These are phyloP conservation scores for Sutorius australiensis DNA, from an alignment of 768 basidiomycete genomes.

Conservation along the genomic window DNA sequence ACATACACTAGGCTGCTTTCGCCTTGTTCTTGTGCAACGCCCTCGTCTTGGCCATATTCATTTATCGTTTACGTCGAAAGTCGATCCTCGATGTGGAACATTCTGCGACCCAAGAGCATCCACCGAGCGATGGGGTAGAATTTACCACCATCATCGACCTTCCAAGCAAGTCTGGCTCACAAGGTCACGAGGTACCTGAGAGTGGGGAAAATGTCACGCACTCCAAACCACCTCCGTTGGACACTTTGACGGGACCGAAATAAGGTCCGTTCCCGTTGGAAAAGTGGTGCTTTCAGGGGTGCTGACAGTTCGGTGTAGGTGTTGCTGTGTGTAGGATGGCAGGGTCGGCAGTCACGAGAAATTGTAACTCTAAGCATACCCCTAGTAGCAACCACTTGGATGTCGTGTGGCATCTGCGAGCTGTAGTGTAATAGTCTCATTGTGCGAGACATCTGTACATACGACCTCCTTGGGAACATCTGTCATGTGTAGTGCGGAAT, in stretches of 20 bases:
- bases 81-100: background rate
- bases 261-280: background rate
- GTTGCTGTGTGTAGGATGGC: background rate
- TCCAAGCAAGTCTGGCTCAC: conserved; percentile 14
- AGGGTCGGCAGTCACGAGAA: too few relatives aligned
- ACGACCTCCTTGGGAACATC: background rate
- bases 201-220: background rate
- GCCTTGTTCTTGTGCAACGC: conserved; percentile 21
- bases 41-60: conserved; percentile 17
- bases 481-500: too few relatives aligned
- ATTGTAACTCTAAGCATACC: too few relatives aligned
- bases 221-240: background rate
- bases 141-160: conserved; percentile 18
- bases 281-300: too few relatives aligned
- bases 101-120: background rate
- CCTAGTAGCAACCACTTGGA: background rate
- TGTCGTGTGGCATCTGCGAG: background rate
- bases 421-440: background rate
- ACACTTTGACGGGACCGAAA: background rate
- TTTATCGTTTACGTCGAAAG: conserved; percentile 13
- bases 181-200: background rate
- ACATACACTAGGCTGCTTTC: conserved; percentile 13
- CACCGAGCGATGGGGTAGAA: background rate
- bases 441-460: background rate
- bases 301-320: background rate